Evolutionary conservation across 352 stramenopile species (phyloP), one percentile per base, ranked within the genome.

Genomic region (Blastocystis hominis): DNA sequence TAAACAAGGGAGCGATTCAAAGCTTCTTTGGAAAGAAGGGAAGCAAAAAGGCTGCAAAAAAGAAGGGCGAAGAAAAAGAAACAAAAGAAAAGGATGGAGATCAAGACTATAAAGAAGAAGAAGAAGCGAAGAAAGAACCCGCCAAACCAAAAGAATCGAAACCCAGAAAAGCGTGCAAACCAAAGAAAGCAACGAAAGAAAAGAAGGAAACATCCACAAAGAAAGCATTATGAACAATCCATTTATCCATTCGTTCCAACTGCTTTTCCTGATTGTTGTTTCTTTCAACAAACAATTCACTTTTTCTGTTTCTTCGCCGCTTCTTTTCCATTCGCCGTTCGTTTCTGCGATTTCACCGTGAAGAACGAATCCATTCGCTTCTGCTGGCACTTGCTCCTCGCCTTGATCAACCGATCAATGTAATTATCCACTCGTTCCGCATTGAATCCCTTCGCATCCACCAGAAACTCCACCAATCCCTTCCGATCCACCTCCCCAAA

Each of bases 291-390:
- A 66, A 38, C 89, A 89, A 55, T 90, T 69, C 6, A 78, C 36
- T 75, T 75, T 61, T 88, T 88, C 40, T 46, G 46, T 38, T 86
- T 89, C 38, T 87, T 89, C 24, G 69, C 64, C 46, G 69, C 59
- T 34, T 89, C 88, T n/a, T 87, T 94, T 94, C 36, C 92, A 92
- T 89, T 94, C 94, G 80, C 91, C 91, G 7, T 89, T 89, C 0
- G 77, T 92, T 7, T 90, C 15, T 42, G 50, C 91, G 9, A 90
- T 42, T 80, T 86, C 17, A 86, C 63, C 46, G 76, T 96, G 90
- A 98, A 98, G 89, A 98, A 98, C 75, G 91, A 94, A 91, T 98
- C 96, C 89, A 98, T 96, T 30, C 96, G 93, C 81, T 95, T 94
- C 89, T 98, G 96, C 34, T 94, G 95, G 86, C 97, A 96, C 42